A percentile compares a stretch with the other conserved stretches of the same genome.
Evolutionary conservation across 176 grass and related monocot species (phyloP).

Genomic region (Hyparrhenia diplandra): DNA sequence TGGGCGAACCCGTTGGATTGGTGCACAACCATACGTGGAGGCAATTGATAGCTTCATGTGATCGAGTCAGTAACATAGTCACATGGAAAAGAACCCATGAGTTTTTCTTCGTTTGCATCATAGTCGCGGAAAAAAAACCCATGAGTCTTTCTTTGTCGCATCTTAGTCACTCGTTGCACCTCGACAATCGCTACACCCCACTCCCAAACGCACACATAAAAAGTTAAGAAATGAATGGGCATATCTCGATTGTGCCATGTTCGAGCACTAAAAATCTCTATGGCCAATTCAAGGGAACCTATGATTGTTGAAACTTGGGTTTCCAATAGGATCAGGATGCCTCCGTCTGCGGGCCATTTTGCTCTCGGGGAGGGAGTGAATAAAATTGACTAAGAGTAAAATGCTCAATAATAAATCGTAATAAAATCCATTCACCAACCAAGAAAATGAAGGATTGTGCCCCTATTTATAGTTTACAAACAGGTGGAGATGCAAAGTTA

Average conservation of each 20-base stretch:
- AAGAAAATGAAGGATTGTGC: no score
- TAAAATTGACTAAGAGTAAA: no score
- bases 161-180: not conserved
- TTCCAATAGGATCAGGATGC: no score
- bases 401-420: no score
- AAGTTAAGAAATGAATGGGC: not conserved
- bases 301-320: no score
- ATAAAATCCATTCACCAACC: no score
- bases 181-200: not conserved
- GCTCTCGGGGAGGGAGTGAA: no score
- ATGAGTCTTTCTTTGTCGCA: not conserved
- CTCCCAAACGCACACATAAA: not conserved
- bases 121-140: not conserved
- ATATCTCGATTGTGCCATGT: not conserved
- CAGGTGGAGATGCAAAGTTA: no score
- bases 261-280: not conserved
- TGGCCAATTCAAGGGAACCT: no score
- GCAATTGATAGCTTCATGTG: not conserved
- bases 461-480: no score
- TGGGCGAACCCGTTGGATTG: no score
- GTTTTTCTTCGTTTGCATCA: not conserved
- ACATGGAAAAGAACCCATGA: not conserved
- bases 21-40: not conserved
- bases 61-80: not conserved
- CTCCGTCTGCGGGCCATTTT: no score